phyloP scores from a whole-genome alignment of 495 filamentous ascomycete genomes.

The Talaromyces nanjingensis region DNA sequence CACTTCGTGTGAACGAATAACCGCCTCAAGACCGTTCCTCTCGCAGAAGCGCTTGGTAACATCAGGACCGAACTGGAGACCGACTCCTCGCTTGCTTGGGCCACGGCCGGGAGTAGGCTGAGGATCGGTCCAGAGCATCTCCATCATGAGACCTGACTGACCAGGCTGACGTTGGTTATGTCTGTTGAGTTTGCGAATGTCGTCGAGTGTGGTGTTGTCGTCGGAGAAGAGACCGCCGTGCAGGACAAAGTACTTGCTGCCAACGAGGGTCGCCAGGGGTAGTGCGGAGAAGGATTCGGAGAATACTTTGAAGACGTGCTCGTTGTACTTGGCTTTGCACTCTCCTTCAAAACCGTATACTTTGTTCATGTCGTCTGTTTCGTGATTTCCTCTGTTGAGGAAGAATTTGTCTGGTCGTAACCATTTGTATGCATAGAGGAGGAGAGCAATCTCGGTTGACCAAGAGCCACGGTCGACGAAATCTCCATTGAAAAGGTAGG shows the following conservation, averaged over 20 bases:
- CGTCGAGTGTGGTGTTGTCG: constrained; percentile 85
- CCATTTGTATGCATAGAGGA: constrained; percentile 97
- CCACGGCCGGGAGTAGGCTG: constrained; percentile 78
- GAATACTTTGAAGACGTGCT: constrained; percentile 93
- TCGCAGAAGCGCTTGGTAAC: constrained; percentile 97
- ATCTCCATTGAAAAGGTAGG: constrained; percentile 98
- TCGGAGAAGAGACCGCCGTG: constrained; percentile 98
- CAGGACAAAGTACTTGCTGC: constrained; percentile 83
- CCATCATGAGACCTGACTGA: constrained; percentile 96
- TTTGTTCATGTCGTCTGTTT: constrained; percentile 99
- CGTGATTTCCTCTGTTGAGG: constrained; percentile 97
- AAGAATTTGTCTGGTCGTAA: constrained; percentile 80
- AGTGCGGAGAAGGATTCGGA: constrained; percentile 96
- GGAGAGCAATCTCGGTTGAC: constrained; percentile 91
- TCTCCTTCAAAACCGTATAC: constrained; percentile 98
- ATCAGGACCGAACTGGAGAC: constrained; percentile 93
- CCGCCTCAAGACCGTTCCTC: constrained; percentile 83
- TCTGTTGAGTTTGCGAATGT: constrained; percentile 86
- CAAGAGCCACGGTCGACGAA: constrained; percentile 97
- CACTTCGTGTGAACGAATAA: constrained; percentile 96
- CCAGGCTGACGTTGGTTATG: constrained; percentile 95
- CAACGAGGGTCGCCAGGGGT: constrained; percentile 87
- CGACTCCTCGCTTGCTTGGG: constrained; percentile 94
- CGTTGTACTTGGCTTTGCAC: constrained; percentile 96
- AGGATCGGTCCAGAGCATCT: constrained; percentile 99